Conservation (phyloP, 2,329 filamentous ascomycete species). For the Aspergillus sp. region DNA sequence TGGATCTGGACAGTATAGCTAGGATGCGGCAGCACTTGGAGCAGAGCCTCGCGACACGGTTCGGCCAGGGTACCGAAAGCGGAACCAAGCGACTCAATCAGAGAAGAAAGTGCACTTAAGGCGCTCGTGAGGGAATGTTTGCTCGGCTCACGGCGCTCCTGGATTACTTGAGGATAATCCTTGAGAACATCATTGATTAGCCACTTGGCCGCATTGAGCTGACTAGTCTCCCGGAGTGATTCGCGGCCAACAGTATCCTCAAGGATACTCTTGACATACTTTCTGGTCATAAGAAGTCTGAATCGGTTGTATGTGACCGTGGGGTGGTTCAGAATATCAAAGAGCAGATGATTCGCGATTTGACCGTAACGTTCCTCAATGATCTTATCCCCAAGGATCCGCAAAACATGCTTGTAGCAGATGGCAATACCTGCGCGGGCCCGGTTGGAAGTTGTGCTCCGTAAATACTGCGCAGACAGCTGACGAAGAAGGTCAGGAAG, state of each 20-base stretch:
- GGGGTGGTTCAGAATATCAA: constrained; percentile 75
- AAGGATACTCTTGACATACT: constrained; percentile 79
- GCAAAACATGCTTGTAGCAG: constrained; percentile 81
- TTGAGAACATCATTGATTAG: constrained; percentile 88
- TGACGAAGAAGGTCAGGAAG: constrained; percentile 77
- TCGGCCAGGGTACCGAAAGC: constrained; percentile 80
- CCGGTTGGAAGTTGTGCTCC: constrained; percentile 74
- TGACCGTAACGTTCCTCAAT: constrained; percentile 79
- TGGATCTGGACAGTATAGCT: constrained; percentile 96
- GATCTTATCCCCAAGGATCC: constrained; percentile 75
- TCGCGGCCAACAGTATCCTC: constrained; percentile 79
- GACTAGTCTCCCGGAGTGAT: constrained; percentile 86
- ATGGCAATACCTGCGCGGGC: constrained; percentile 80
- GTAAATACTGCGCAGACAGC: constrained; percentile 78
- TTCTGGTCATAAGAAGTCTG: constrained; percentile 78
- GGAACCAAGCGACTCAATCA: constrained; percentile 79
- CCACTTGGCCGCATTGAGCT: constrained; percentile 76
- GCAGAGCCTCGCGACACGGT: constrained; percentile 76
- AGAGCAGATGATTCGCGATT: constrained; percentile 78
- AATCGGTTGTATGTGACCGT: constrained; percentile 83
- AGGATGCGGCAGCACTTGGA: constrained; percentile 90
- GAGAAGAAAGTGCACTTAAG: constrained; percentile 74
- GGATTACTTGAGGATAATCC: constrained; percentile 87
- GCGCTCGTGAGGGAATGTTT: constrained; percentile 82
- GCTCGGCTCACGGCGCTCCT: constrained; percentile 82